Evolutionary conservation across 2,329 filamentous ascomycete genomes (phyloP).

Genomic region (Diaporthe aspalathi): DNA sequence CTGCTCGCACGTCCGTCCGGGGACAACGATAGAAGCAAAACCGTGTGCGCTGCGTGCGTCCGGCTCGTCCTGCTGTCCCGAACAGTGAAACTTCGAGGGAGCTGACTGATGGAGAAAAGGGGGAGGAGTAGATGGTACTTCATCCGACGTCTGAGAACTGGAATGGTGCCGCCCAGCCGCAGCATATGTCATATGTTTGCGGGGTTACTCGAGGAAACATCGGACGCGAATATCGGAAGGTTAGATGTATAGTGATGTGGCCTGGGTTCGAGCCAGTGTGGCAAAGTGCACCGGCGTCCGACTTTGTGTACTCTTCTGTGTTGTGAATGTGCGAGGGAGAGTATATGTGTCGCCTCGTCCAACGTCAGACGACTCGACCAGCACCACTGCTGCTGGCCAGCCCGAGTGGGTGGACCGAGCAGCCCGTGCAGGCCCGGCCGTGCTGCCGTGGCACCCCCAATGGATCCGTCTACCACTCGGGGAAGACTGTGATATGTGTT

Average conservation of each 20-base stretch:
- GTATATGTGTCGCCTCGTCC: constrained; percentile 6
- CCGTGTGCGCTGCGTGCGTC: neutral
- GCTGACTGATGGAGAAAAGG: constrained; percentile 1
- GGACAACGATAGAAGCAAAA: constrained; percentile 23
- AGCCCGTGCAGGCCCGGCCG: no score
- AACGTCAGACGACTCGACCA: constrained; percentile 22
- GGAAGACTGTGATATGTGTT: no score
- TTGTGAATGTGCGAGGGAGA: neutral
- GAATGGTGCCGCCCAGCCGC: constrained; percentile 29
- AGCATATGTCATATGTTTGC: constrained; percentile 23
- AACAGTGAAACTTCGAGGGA: neutral
- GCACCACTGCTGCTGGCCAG: constrained; percentile 12
- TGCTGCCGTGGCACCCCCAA: constrained; percentile 34
- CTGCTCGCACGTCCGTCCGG: neutral
- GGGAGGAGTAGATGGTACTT: neutral
- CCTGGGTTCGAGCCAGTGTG: constrained; percentile 4
- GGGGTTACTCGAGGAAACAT: constrained; percentile 19
- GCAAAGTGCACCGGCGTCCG: neutral
- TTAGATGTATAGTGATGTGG: constrained; percentile 23
- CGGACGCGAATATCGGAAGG: constrained; percentile 29
- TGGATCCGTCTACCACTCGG: no score
- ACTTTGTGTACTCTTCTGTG: neutral
- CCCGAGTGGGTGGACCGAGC: constrained; percentile 19
- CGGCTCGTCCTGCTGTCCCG: neutral
- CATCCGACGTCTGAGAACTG: constrained; percentile 14